Conservation (phyloP, 768 basidiomycete species). For the Rossbeevera mucosa region DNA sequence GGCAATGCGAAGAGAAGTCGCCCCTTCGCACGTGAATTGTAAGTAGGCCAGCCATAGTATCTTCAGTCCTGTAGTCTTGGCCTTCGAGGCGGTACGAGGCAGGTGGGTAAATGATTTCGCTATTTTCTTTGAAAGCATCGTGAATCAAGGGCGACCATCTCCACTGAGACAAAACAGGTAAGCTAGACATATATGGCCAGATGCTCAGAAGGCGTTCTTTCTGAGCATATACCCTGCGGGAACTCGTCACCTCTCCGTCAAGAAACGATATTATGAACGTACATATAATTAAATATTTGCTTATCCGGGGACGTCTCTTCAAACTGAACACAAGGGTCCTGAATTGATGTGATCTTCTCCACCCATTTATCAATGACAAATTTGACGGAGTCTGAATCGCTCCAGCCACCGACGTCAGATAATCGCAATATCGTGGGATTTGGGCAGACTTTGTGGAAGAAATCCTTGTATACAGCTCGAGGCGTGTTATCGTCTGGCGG, state of each 20-base stretch:
- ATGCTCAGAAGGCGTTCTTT: slow-evolving; percentile 29
- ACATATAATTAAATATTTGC: slow-evolving; percentile 16
- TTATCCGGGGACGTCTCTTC: slow-evolving; percentile 16
- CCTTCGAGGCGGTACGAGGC: slow-evolving; percentile 8
- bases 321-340: slow-evolving; percentile 38
- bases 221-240: slow-evolving; percentile 28
- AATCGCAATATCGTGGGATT: slow-evolving; percentile 31
- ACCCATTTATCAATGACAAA: slow-evolving; percentile 35
- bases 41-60: slow-evolving; percentile 34
- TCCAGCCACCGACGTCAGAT: slow-evolving; percentile 21
- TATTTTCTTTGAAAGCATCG: slow-evolving; percentile 23
- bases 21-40: slow-evolving; percentile 49
- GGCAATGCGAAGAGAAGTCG: slow-evolving; percentile 44
- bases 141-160: slow-evolving; percentile 33
- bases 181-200: slow-evolving; percentile 30
- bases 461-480: slow-evolving; percentile 33
- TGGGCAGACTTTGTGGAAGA: slow-evolving; percentile 37
- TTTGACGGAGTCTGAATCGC: slow-evolving; percentile 21
- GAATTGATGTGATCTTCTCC: slow-evolving; percentile 28
- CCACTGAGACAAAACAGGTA: slow-evolving; percentile 33
- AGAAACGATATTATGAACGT: background rate
- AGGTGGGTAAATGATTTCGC: slow-evolving; percentile 16
- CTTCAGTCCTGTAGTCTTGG: background rate
- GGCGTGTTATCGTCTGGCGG: slow-evolving; percentile 27
- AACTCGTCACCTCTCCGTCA: background rate